These are phyloP conservation scores for Adansonia digitata DNA, from an alignment of 345 rosid species.

Conservation along the genomic window DNA sequence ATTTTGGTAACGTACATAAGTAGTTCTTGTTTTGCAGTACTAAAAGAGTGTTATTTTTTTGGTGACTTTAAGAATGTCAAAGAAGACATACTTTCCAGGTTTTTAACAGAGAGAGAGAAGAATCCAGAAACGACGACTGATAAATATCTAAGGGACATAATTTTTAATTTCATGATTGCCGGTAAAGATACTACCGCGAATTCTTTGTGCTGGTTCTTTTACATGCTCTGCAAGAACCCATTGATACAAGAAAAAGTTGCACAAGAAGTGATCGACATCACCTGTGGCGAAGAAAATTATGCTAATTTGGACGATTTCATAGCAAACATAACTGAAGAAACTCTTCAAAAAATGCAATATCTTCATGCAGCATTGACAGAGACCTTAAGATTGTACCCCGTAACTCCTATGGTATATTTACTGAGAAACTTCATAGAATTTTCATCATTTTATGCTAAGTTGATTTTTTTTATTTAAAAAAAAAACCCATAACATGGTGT, in stretches of 20 bases:
- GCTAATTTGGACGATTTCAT: conserved; percentile 32
- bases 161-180: conserved; percentile 61
- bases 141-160: conserved; percentile 58
- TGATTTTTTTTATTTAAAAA: too few species aligned
- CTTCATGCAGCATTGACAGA: conserved; percentile 78
- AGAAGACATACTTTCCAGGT: conserved; percentile 65
- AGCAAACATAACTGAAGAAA: conserved; percentile 33
- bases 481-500: too few species aligned
- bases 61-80: conserved; percentile 27
- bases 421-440: too few species aligned
- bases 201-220: conserved; percentile 68
- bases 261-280: conserved; percentile 45
- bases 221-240: conserved; percentile 71
- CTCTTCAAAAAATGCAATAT: conserved; percentile 60
- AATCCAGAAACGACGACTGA: conserved; percentile 58
- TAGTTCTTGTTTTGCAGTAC: not conserved
- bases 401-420: conserved; percentile 48
- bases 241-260: conserved; percentile 58
- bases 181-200: conserved; percentile 66
- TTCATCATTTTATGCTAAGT: too few species aligned
- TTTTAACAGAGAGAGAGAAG: conserved; percentile 51
- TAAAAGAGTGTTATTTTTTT: too few species aligned
- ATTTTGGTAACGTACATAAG: too few species aligned
- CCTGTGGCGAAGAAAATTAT: conserved; percentile 15
- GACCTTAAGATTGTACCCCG: conserved; percentile 68